Evolutionary conservation across 1,139 yeast genomes (phyloP).

Genomic region (Yamadazyma trypodendri): DNA sequence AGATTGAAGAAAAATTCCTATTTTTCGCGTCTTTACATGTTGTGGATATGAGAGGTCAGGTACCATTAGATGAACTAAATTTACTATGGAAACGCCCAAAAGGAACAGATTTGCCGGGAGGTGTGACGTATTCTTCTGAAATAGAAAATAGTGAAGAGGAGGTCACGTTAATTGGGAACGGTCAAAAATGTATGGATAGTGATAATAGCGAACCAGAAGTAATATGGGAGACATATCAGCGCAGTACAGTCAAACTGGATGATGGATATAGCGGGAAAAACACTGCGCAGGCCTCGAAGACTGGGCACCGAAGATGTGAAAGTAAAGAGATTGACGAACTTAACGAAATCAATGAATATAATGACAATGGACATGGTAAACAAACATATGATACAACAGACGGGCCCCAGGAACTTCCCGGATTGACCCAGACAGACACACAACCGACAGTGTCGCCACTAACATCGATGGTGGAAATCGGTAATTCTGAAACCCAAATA

Average conservation of each 20-base stretch:
- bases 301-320: background rate
- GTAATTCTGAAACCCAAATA: no score
- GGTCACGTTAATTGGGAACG: conserved; percentile 3
- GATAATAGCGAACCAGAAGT: background rate
- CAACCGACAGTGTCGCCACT: background rate
- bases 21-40: conserved; percentile 1
- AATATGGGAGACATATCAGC: background rate
- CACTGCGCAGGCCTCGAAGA: no score
- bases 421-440: conserved; percentile 2
- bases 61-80: conserved; percentile 12
- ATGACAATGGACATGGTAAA: background rate
- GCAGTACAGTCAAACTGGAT: background rate
- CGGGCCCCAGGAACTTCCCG: background rate
- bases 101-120: background rate
- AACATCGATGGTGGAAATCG: conserved; percentile 2
- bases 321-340: background rate
- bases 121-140: background rate
- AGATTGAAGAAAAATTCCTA: conserved; percentile 3
- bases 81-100: conserved; percentile 6
- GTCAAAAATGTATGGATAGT: background rate
- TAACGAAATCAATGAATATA: background rate
- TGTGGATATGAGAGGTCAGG: conserved; percentile 1
- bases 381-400: background rate
- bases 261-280: no score
- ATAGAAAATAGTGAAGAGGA: conserved; percentile 11